phyloP scores from a whole-genome alignment of 441 rosid species.

The Populus hybrid region DNA sequence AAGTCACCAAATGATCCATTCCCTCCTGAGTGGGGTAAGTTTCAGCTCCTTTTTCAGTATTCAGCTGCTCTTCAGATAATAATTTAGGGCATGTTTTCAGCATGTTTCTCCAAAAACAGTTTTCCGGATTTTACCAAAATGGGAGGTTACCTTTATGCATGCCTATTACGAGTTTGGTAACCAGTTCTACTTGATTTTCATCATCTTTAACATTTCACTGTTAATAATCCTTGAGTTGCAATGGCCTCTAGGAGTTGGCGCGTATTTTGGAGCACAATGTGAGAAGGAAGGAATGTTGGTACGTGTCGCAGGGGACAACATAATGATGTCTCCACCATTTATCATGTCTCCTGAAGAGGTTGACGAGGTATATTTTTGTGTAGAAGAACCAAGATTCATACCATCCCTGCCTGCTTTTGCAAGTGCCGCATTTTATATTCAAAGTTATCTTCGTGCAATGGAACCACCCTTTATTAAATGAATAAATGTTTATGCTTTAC shows the following conservation, averaged over 20 bases:
- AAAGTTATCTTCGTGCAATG: background rate
- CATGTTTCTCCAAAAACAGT: background rate
- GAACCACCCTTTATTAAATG: background rate
- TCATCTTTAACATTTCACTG: background rate
- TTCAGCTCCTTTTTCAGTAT: background rate
- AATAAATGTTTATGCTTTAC: constrained; percentile 12
- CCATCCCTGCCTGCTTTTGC: background rate
- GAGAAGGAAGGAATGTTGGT: constrained; percentile 79
- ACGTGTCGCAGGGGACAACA: constrained; percentile 81
- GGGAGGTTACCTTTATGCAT: background rate
- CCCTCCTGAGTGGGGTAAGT: constrained; percentile 96
- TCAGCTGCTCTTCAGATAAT: background rate
- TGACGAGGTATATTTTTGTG: constrained; percentile 49
- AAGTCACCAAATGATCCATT: constrained; percentile 87
- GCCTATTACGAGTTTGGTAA: background rate
- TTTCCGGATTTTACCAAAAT: background rate
- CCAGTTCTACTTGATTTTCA: background rate
- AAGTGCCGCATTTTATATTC: background rate
- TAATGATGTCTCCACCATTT: constrained; percentile 93
- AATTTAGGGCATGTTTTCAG: background rate
- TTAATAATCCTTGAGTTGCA: constrained; percentile 5
- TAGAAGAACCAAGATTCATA: background rate
- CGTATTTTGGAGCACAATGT: constrained; percentile 85
- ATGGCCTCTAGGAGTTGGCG: constrained; percentile 52
- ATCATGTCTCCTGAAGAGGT: constrained; percentile 62